Evolutionary conservation across 2,329 filamentous ascomycete species (phyloP), one percentile per base, ranked within the genome.

Genomic region (Aschersonia sp.): DNA sequence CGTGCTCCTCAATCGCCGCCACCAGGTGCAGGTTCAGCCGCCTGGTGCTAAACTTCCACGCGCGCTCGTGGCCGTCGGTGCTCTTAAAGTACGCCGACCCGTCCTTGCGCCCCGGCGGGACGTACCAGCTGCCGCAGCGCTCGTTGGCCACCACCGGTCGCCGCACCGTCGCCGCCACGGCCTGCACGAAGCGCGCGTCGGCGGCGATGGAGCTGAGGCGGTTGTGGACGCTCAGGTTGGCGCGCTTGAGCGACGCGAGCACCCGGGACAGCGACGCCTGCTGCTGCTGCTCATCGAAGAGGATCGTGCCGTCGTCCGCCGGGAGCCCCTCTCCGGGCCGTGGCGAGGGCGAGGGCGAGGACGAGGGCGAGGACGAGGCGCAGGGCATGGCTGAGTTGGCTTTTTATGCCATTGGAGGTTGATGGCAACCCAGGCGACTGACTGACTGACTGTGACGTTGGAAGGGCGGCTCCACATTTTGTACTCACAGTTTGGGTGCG

Each of bases 71-170:
- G 1, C 92, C 92, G 66, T 98, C 92, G 2, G 92, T 98, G 65
- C 87, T 94, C 72, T 98, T 98, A 67, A 97, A 98, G 66, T 97
- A 98, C 32, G 84, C 86, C 53, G 84, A 88, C 32, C 77, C 84
- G 1, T 61, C 66, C 64, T 90, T 92, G 30, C 58, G 58, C 6
- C 63, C 63, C 0, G 82, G 82, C 35, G 71, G 66, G 30, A 97
- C 84, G 62, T 97, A 97, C 92, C 92, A 98, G 64, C 86, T 90
- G 1, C 92, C 92, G 62, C 92, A 97, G 50, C 92, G 77, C 69
- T 97, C 89, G 60, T 98, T 98, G 32, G 90, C 88, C 11, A 97
- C 71, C 1, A 97, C 69, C 0, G 88, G 87, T 1, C 90, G 69
- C 12, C n/a, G 14, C 42, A 72, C 78, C 0, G 72, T 69, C 1